Conservation (phyloP, 2,329 filamentous ascomycete genomes). For the Cytospora leucostoma region DNA sequence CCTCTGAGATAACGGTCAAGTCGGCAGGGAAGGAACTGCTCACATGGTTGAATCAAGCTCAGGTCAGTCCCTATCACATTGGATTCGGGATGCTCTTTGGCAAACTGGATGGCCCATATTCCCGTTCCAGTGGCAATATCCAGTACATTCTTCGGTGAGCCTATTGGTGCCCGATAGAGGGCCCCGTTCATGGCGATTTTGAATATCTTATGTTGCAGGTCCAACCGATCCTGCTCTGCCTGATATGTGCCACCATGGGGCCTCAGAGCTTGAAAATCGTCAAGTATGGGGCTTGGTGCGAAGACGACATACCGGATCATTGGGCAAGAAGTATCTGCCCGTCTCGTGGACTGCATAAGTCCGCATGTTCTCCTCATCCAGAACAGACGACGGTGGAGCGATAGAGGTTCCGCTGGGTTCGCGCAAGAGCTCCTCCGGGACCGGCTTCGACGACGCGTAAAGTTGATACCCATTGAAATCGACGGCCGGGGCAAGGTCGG, state of each 20-base stretch:
- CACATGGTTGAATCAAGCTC: slow-evolving; percentile 24
- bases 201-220: slow-evolving; percentile 23
- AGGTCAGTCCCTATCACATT: slow-evolving; percentile 25
- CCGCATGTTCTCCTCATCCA: slow-evolving; percentile 14
- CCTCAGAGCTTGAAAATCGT: not conserved
- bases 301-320: slow-evolving; percentile 3
- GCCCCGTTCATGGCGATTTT: slow-evolving; percentile 8
- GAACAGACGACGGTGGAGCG: not conserved
- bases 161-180: slow-evolving; percentile 19
- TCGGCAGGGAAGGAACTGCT: not conserved
- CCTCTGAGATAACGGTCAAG: not conserved
- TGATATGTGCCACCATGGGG: not conserved
- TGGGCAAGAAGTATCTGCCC: slow-evolving; percentile 13
- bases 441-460: not conserved
- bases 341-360: slow-evolving; percentile 11
- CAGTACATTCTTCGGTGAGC: slow-evolving; percentile 8
- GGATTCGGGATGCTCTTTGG: slow-evolving; percentile 17
- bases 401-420: slow-evolving; percentile 10
- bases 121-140: slow-evolving; percentile 23
- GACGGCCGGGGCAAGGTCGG: not conserved
- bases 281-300: not conserved
- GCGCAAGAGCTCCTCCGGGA: slow-evolving; percentile 9
- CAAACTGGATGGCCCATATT: slow-evolving; percentile 25
- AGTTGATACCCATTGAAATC: slow-evolving; percentile 6
- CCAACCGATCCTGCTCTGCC: slow-evolving; percentile 18